Conservation (phyloP, 2,329 filamentous ascomycete species). For the Nigrograna mackinnonii region DNA sequence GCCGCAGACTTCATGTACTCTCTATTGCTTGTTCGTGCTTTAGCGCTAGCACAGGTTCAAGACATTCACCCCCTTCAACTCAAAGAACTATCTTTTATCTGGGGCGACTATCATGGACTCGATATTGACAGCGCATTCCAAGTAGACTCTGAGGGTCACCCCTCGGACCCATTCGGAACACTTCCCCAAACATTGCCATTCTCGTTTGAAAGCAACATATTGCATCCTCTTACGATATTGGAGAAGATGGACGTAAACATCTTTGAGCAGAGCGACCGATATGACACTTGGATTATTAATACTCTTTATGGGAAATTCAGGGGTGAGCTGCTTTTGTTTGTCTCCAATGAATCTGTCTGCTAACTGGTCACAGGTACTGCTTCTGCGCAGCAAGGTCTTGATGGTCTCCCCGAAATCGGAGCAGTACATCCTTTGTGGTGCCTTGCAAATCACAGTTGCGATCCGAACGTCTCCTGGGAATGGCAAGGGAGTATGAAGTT, state of each 20-base stretch:
- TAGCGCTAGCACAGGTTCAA: conserved; percentile 66
- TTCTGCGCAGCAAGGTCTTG: conserved; percentile 71
- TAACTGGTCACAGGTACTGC: conserved; percentile 69
- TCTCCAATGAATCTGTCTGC: conserved; percentile 1
- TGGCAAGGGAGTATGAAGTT: conserved; percentile 82
- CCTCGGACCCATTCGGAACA: conserved; percentile 22
- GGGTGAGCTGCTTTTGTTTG: conserved; percentile 47
- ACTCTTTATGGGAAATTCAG: conserved; percentile 92
- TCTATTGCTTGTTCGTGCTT: conserved; percentile 60
- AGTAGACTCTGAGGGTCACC: conserved; percentile 12
- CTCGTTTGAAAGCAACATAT: conserved; percentile 75
- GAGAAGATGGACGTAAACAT: conserved; percentile 86
- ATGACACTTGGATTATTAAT: conserved; percentile 85
- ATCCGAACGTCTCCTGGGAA: conserved; percentile 94
- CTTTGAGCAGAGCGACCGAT: conserved; percentile 57
- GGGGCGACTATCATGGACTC: conserved; percentile 61
- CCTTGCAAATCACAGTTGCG: conserved; percentile 92
- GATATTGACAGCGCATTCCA: conserved; percentile 25
- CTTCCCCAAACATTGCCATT: conserved; percentile 70
- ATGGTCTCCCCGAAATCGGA: conserved; percentile 85
- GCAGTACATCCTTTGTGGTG: conserved; percentile 97
- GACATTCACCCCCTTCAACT: conserved; percentile 62
- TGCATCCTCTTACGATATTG: conserved; percentile 74
- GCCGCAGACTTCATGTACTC: conserved; percentile 65
- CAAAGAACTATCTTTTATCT: conserved; percentile 65